Evolutionary conservation across 2,329 filamentous ascomycete genomes (phyloP).

Genomic region (Colletotrichum sp.): DNA sequence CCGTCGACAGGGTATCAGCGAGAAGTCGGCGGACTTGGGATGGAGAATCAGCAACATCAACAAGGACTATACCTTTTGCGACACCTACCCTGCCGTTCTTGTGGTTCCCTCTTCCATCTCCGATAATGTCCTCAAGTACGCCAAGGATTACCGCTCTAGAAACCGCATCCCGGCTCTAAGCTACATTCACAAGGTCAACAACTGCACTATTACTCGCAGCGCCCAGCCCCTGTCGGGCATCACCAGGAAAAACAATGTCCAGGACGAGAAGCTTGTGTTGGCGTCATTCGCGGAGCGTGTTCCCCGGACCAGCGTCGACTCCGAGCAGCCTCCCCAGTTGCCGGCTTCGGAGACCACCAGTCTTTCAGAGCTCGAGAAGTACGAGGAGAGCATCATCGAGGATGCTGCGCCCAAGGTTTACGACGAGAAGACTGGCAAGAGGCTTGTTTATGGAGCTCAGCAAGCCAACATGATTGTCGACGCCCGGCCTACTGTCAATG

Average conservation of each 20-base stretch:
- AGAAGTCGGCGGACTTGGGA: conserved; percentile 76
- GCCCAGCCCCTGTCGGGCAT: conserved; percentile 91
- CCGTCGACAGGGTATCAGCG: conserved; percentile 83
- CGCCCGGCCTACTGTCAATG: conserved; percentile 92
- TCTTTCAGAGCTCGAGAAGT: conserved; percentile 65
- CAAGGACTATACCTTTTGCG: conserved; percentile 85
- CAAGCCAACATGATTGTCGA: conserved; percentile 96
- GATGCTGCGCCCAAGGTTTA: conserved; percentile 50
- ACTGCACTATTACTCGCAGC: conserved; percentile 94
- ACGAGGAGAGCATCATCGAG: conserved; percentile 72
- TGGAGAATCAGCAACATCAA: conserved; percentile 96
- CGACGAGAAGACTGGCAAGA: conserved; percentile 65
- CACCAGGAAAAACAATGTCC: conserved; percentile 86
- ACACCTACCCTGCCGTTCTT: conserved; percentile 87
- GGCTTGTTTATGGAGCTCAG: conserved; percentile 85
- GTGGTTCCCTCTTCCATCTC: conserved; percentile 89
- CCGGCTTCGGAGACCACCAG: conserved; percentile 53
- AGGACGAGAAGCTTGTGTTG: conserved; percentile 92
- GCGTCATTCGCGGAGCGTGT: conserved; percentile 84
- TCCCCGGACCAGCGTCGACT: conserved; percentile 37
- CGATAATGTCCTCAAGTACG: conserved; percentile 97
- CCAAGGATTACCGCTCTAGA: conserved; percentile 85
- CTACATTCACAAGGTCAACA: conserved; percentile 96
- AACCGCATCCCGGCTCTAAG: conserved; percentile 87
- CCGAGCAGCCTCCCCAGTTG: conserved; percentile 49